Evolutionary conservation across 441 rosid genomes (phyloP).

Genomic region (Kokia cookei): DNA sequence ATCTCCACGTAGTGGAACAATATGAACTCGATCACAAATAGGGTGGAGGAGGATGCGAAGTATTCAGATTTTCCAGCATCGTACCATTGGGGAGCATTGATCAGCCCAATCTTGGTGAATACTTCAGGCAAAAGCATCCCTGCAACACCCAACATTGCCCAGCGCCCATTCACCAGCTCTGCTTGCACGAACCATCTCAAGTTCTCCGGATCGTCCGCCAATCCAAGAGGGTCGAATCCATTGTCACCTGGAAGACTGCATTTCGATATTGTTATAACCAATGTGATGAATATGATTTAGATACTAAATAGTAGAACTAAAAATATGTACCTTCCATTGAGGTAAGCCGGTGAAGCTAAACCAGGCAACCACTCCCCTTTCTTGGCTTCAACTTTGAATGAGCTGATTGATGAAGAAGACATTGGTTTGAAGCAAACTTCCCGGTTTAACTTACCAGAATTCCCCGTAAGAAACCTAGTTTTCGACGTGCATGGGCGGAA

Average conservation of each 20-base stretch:
- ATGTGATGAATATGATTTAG: neutral
- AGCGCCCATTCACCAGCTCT: slow-evolving; percentile 81
- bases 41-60: slow-evolving; percentile 83
- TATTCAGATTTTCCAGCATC: slow-evolving; percentile 86
- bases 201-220: slow-evolving; percentile 95
- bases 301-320: neutral
- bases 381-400: slow-evolving; percentile 71
- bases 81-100: slow-evolving; percentile 73
- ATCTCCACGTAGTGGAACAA: slow-evolving; percentile 95
- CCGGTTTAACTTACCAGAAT: slow-evolving; percentile 42
- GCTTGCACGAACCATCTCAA: slow-evolving; percentile 86
- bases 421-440: slow-evolving; percentile 40
- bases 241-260: slow-evolving; percentile 90
- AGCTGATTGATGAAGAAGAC: slow-evolving; percentile 25
- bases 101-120: slow-evolving; percentile 74
- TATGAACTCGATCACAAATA: slow-evolving; percentile 91
- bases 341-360: slow-evolving; percentile 68
- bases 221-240: slow-evolving; percentile 83
- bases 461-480: slow-evolving; percentile 62
- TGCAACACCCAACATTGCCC: slow-evolving; percentile 94
- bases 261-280: too few relatives aligned
- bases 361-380: slow-evolving; percentile 92
- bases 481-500: slow-evolving; percentile 65
- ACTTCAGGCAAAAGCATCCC: slow-evolving; percentile 93
- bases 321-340: slow-evolving; percentile 56